These are phyloP conservation scores for Irpex sp. DNA, from an alignment of 1,284 basidiomycete species.

Conservation along the genomic window DNA sequence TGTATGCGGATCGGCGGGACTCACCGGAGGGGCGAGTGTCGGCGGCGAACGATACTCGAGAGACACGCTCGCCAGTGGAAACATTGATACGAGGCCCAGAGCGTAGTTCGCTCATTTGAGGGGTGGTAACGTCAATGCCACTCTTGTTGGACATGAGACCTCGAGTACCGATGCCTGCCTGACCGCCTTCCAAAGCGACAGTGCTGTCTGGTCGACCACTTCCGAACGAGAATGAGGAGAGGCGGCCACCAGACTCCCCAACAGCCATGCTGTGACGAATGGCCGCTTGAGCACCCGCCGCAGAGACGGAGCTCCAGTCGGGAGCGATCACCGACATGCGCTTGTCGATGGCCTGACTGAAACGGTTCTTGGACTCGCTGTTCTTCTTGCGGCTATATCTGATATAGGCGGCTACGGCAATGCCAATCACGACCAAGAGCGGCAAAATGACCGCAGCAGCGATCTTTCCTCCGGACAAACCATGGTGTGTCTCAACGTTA, in stretches of 20 bases:
- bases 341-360: slow-evolving; percentile 55
- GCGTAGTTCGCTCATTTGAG: slow-evolving; percentile 50
- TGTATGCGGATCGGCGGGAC: slow-evolving; percentile 38
- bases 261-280: slow-evolving; percentile 69
- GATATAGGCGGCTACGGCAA: slow-evolving; percentile 15
- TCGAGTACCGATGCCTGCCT: slow-evolving; percentile 40
- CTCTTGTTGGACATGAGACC: slow-evolving; percentile 22
- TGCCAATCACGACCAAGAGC: slow-evolving; percentile 12
- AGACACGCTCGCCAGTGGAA: slow-evolving; percentile 37
- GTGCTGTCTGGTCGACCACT: slow-evolving; percentile 49
- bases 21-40: slow-evolving; percentile 61
- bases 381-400: slow-evolving; percentile 11
- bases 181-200: slow-evolving; percentile 41
- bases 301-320: slow-evolving; percentile 75
- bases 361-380: slow-evolving; percentile 14
- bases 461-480: slow-evolving; percentile 33
- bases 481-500: slow-evolving; percentile 28
- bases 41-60: slow-evolving; percentile 69
- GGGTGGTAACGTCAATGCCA: slow-evolving; percentile 24
- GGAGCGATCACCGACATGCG: slow-evolving; percentile 78
- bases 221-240: slow-evolving; percentile 55
- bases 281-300: slow-evolving; percentile 68
- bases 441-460: slow-evolving; percentile 42
- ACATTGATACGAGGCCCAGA: slow-evolving; percentile 38
- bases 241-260: slow-evolving; percentile 32